These are phyloP conservation scores for Saccharomycopsis vini DNA, from an alignment of 805 yeast species.

Conservation along the genomic window DNA sequence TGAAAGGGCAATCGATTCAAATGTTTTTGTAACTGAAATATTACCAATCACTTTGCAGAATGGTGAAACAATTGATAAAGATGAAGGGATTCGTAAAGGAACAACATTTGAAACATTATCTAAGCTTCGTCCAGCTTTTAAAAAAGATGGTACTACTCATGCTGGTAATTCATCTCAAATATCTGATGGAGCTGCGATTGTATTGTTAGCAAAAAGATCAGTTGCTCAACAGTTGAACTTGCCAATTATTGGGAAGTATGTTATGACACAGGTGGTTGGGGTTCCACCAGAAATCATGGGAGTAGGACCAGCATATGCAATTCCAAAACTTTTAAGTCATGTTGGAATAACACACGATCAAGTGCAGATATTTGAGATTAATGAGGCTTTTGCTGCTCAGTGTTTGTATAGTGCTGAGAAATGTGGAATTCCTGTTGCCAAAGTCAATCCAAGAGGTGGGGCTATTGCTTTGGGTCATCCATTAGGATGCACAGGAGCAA, in stretches of 20 bases:
- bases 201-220: conserved; percentile 74
- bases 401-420: conserved; percentile 66
- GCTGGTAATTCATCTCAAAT: conserved; percentile 97
- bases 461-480: conserved; percentile 97
- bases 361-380: conserved; percentile 73
- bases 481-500: conserved; percentile 81
- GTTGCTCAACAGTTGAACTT: conserved; percentile 67
- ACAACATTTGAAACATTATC: conserved; percentile 71
- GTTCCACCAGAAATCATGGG: conserved; percentile 98
- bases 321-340: conserved; percentile 69
- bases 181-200: conserved; percentile 93
- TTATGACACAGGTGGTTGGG: conserved; percentile 75
- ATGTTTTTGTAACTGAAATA: conserved; percentile 82
- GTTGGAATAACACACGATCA: conserved; percentile 54
- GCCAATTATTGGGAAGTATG: conserved; percentile 70
- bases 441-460: conserved; percentile 90
- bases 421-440: conserved; percentile 55
- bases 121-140: conserved; percentile 82
- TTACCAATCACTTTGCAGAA: conserved; percentile 60
- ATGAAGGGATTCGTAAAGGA: conserved; percentile 85
- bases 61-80: conserved; percentile 36
- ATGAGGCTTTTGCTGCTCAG: conserved; percentile 97
- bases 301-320: conserved; percentile 93
- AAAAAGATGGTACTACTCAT: conserved; percentile 73
- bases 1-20: conserved; percentile 56